Evolutionary conservation across 2,329 filamentous ascomycete species (phyloP).

Genomic region (Macrophomina tecta): DNA sequence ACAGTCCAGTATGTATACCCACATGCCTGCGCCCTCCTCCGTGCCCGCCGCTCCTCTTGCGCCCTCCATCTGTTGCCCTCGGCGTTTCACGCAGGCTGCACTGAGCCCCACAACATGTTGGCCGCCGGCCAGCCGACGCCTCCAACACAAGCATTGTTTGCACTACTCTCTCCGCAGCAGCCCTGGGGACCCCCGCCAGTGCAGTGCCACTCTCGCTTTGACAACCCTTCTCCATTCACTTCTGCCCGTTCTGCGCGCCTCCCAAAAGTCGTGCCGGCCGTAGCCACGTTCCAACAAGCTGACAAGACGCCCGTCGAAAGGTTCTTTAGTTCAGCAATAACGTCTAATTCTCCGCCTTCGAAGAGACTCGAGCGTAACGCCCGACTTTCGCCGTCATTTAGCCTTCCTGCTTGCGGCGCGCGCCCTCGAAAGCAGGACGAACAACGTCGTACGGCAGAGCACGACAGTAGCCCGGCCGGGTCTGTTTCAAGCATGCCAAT

Average conservation of each 20-base stretch:
- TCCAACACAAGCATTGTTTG: constrained; percentile 24
- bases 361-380: constrained; percentile 36
- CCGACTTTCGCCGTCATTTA: not conserved
- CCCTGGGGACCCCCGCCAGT: not conserved
- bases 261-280: constrained; percentile 35
- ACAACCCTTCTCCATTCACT: constrained; percentile 23
- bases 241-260: constrained; percentile 27
- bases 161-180: constrained; percentile 18
- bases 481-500: constrained; percentile 43
- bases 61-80: constrained; percentile 20
- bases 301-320: constrained; percentile 44
- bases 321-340: constrained; percentile 39
- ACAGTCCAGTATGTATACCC: constrained; percentile 40
- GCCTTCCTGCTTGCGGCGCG: constrained; percentile 6
- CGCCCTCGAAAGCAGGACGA: constrained; percentile 12
- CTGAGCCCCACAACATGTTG: constrained; percentile 27
- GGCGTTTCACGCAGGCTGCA: constrained; percentile 24
- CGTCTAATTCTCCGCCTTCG: constrained; percentile 42
- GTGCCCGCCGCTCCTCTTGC: constrained; percentile 12
- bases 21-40: constrained; percentile 18
- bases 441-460: constrained; percentile 16
- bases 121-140: constrained; percentile 20
- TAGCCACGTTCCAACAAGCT: constrained; percentile 39
- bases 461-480: not conserved
- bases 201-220: constrained; percentile 14